Conservation (phyloP, 441 rosid genomes). For the Gossypium davidsonii region DNA sequence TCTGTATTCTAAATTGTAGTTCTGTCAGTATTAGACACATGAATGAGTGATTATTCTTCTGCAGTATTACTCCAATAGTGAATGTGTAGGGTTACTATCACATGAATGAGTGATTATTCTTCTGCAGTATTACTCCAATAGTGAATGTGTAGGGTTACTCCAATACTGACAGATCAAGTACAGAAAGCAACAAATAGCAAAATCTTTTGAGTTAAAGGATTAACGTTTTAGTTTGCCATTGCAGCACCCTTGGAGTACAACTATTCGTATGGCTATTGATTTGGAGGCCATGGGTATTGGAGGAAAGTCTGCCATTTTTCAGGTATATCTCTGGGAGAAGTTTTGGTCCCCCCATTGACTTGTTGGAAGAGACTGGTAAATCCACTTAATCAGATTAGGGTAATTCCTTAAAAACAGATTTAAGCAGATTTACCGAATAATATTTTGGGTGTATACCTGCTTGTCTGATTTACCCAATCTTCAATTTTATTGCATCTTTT, state of each 20-base stretch:
- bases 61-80: neutral
- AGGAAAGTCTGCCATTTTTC: constrained; percentile 81
- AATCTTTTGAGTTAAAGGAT: neutral
- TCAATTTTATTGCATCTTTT: neutral
- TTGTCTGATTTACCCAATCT: neutral
- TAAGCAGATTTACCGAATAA: neutral
- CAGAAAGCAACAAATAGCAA: neutral
- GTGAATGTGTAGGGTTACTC: too few species aligned
- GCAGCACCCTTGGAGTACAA: constrained; percentile 91
- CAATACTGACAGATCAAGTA: neutral
- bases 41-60: constrained; percentile 11
- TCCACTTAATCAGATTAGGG: neutral
- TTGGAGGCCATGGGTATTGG: constrained; percentile 82
- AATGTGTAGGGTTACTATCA: neutral
- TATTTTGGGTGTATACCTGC: neutral
- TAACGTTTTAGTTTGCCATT: constrained; percentile 24
- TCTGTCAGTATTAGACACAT: neutral
- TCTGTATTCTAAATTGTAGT: constrained; percentile 4
- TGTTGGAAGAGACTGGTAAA: neutral
- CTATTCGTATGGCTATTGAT: constrained; percentile 75
- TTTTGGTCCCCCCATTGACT: neutral
- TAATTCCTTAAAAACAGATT: neutral
- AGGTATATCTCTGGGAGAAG: constrained; percentile 41
- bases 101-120: too few species aligned
- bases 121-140: neutral